These are phyloP conservation scores for Hymenochaete sp. DNA, from an alignment of 1,284 basidiomycete genomes.

Conservation along the genomic window DNA sequence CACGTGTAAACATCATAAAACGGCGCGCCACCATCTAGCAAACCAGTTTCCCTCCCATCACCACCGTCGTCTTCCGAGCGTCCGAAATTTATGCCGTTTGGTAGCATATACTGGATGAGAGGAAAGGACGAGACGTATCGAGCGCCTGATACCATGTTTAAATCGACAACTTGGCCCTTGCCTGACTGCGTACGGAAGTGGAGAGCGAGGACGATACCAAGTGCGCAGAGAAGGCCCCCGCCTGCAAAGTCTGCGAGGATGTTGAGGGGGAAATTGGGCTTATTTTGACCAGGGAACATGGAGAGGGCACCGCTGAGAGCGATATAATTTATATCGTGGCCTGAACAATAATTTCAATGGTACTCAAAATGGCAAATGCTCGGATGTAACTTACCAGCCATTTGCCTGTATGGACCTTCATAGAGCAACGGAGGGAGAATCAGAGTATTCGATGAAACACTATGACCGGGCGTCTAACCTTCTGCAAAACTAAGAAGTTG, in stretches of 20 bases:
- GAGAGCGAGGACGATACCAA: slow-evolving; percentile 71
- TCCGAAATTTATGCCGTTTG: slow-evolving; percentile 28
- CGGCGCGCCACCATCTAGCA: slow-evolving; percentile 72
- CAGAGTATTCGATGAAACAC: too few species aligned
- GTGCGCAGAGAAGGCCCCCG: slow-evolving; percentile 64
- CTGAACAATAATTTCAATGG: slow-evolving; percentile 29
- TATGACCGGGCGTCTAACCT: too few species aligned
- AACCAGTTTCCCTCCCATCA: slow-evolving; percentile 48
- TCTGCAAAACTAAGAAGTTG: too few species aligned
- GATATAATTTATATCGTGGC: slow-evolving; percentile 84
- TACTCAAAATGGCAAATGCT: neutral
- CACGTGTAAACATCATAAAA: slow-evolving; percentile 74
- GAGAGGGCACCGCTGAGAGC: slow-evolving; percentile 71
- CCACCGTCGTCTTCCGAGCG: slow-evolving; percentile 25
- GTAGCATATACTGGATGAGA: slow-evolving; percentile 40
- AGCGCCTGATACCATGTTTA: slow-evolving; percentile 77
- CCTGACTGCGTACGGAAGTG: slow-evolving; percentile 56
- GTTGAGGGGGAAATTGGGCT: slow-evolving; percentile 69
- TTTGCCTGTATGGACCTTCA: slow-evolving; percentile 53
- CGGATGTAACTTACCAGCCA: slow-evolving; percentile 47
- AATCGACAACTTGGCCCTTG: slow-evolving; percentile 64
- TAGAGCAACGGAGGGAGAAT: too few species aligned
- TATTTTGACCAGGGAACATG: slow-evolving; percentile 61
- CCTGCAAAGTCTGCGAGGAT: slow-evolving; percentile 78
- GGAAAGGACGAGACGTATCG: slow-evolving; percentile 71